Base-by-base conservation (phyloP, 345 rosid species). In the Eucalyptus urophylla region DNA sequence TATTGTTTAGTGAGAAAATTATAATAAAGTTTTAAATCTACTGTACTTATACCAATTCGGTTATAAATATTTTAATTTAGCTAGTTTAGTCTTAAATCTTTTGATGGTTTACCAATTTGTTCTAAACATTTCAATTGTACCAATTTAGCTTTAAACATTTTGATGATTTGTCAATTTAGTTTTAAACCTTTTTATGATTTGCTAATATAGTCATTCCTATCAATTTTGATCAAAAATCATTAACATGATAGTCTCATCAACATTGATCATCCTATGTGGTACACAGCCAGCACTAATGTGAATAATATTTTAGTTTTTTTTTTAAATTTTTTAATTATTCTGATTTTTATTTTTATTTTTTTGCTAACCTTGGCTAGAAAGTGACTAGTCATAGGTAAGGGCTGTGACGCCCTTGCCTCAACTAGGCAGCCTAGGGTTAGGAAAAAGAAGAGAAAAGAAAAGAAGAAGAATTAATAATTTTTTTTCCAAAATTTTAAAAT, bases 231-330 rank as follows among this genome's bases (percentile, higher is more conserved):
- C 0, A 0, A 0, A 3, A n/a, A 67, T n/a, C 6, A 31, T 15
- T 67, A 33, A n/a, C 6, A 17, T 15, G 11, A 7, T 56, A 56
- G 62, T 24, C 29, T 56, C 62, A 56, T 56, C 13, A 56, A 14
- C 2, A 0, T 5, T 4, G 5, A 8, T n/a, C 16, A 15, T 29
- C 3, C 3, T n/a, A 65, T 0, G 6, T 65, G 40, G 6, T 19
- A n/a, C 9, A 16, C 1, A 56, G 0, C 3, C 3, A 3, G 2
- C 31, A 27, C 1, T 6, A 13, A 62, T 14, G 6, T 31, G 13
- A 2, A n/a, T 14, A 14, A 7, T 4, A 7, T 29, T 29, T 60
- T 27, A 58, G 25, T 29, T 27, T 62, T 27, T 62, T 58, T 5
- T 44, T 44, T 7, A 13, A n/a, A 14, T 14, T 56, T 1, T 56